Evolutionary conservation across 768 basidiomycete genomes (phyloP), one percentile per base, ranked within the genome.

Genomic region (Rhodosporidiobolus odoratus): DNA sequence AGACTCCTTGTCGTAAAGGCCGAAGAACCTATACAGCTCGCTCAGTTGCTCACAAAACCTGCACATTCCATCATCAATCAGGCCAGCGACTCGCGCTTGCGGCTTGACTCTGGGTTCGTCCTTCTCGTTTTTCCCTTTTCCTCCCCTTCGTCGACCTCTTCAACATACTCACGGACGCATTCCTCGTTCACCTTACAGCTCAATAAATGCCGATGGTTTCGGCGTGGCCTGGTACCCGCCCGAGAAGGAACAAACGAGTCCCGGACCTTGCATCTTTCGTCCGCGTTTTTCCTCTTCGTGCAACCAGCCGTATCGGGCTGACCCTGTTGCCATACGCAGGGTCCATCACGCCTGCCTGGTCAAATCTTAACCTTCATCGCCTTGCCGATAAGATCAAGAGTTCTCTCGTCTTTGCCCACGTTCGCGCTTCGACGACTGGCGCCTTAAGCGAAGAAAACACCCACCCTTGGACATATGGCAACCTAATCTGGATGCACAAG

Each of bases 371-470:
- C 78, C 84, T 99, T 53, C 86, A 85, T n/a, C 86, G 96, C 23
- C 81, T 99, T 38, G 95, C 96, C 1, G 94, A 97, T 81, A 98
- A 98, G 82, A 94, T 95, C 80, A 91, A 93, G 79, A 93, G 91
- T 2, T 91, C 92, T 3, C 83, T 99, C 47, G 92, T 98, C 63
- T 99, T 98, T 90, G 74, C 74, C 0, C 74, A 75, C 15, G 74
- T 75, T 6, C 47, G 74, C 16, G 74, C 74, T 90, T 78, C 77
- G 87, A 82, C 65, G 53, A 89, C 90, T 1, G 93, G 92, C 13
- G 89, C 91, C 0, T 81, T 96, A n/a, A 92, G 89, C 30, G 80
- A 92, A 73, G 92, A 93, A 79, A 95, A 95, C 77, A 71, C 94
- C 75, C 95, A 98, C 80, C 96, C 96, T 9, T 99, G 95, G 81